Evolutionary conservation across 2,329 filamentous ascomycete species (phyloP).

Genomic region (Paraconiothyrium brasiliense): DNA sequence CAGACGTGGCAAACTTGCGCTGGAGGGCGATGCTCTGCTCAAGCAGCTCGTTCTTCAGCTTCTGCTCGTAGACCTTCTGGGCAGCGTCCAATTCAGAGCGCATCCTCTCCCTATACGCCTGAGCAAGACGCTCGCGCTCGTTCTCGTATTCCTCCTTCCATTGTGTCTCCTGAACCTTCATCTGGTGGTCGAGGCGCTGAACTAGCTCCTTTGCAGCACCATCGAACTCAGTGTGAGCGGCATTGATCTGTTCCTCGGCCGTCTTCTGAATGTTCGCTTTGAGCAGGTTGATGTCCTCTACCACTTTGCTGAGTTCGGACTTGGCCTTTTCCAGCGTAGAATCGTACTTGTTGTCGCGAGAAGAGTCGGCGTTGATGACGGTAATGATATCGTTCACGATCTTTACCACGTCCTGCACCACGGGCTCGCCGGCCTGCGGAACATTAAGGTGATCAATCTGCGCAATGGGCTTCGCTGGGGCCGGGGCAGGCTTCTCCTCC

Average conservation of each 20-base stretch:
- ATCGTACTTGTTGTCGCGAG: constrained; percentile 76
- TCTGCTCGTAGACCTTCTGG: constrained; percentile 82
- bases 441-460: constrained; percentile 82
- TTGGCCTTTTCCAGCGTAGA: constrained; percentile 86
- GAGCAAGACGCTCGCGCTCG: constrained; percentile 82
- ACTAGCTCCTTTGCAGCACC: constrained; percentile 87
- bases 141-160: constrained; percentile 90
- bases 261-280: constrained; percentile 74
- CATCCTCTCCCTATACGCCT: constrained; percentile 82
- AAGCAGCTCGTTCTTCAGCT: constrained; percentile 82
- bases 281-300: constrained; percentile 78
- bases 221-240: constrained; percentile 81
- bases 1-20: constrained; percentile 80
- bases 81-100: constrained; percentile 81
- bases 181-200: constrained; percentile 82
- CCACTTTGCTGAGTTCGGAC: constrained; percentile 79
- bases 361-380: constrained; percentile 87
- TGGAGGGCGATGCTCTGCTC: constrained; percentile 92
- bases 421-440: constrained; percentile 79
- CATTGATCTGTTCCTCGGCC: constrained; percentile 77
- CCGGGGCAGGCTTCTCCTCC: constrained; percentile 22
- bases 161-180: constrained; percentile 79
- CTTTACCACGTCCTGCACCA: constrained; percentile 92
- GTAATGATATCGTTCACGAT: constrained; percentile 97
- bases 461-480: constrained; percentile 49